A percentile compares a stretch with the other conserved stretches of the same genome.
Conservation (phyloP, 75 land plant genomes). For the Pseudotsuga menziesii region DNA sequence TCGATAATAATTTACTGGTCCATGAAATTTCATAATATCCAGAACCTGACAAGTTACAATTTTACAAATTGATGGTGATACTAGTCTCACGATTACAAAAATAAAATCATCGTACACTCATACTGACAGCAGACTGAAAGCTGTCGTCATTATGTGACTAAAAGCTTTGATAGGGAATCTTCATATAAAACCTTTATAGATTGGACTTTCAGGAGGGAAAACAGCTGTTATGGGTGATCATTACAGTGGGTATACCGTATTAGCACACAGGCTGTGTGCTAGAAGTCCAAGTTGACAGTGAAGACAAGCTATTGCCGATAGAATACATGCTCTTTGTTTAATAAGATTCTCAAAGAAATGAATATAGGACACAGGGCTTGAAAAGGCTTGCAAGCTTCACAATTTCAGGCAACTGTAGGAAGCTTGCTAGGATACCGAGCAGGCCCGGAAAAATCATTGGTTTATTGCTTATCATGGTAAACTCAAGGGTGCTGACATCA, state of each 20-base stretch:
- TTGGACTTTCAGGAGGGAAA: not conserved
- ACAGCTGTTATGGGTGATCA: not conserved
- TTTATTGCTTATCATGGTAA: not conserved
- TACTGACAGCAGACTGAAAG: not conserved
- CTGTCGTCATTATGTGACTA: not conserved
- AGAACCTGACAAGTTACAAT: not conserved
- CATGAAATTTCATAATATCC: not conserved
- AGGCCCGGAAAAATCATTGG: not conserved
- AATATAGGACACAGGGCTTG: not conserved
- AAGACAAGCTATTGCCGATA: not conserved
- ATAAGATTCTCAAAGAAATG: not conserved
- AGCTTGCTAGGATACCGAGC: not conserved
- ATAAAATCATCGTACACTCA: not conserved
- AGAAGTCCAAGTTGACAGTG: too few relatives aligned
- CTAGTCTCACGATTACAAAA: not conserved
- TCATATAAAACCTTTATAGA: not conserved
- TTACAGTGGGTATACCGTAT: not conserved
- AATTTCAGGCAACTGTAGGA: not conserved
- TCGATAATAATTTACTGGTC: not conserved
- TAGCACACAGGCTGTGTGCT: not conserved
- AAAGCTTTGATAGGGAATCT: not conserved
- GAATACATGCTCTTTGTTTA: not conserved
- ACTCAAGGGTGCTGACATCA: not conserved
- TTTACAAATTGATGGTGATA: conserved; percentile 1
- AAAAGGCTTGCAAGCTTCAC: not conserved